Conservation (phyloP, 164 flowering plant species). For the Malania oleifera region DNA sequence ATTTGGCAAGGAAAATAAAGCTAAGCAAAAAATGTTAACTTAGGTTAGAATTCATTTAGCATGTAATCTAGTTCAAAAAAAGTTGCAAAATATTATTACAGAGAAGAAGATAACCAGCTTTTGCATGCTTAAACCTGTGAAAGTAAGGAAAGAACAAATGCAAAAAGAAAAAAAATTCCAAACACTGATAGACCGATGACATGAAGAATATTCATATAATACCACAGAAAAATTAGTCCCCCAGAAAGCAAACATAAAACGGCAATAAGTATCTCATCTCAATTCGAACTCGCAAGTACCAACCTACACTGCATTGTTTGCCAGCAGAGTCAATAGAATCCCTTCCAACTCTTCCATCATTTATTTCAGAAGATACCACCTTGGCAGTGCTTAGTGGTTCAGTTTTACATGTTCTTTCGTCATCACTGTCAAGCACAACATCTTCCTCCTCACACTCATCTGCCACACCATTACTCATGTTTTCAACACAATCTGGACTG, state of each 20-base stretch:
- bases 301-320: background rate
- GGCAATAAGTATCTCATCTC: background rate
- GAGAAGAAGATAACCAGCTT: no score
- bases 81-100: no score
- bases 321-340: background rate
- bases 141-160: no score
- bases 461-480: background rate
- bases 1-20: no score
- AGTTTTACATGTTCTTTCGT: background rate
- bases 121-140: no score
- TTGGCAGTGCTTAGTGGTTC: background rate
- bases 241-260: background rate
- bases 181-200: no score
- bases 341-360: background rate
- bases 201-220: no score
- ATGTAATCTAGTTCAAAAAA: no score
- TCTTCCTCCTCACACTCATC: background rate
- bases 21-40: no score
- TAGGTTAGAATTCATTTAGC: no score
- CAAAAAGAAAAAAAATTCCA: no score
- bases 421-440: conserved; percentile 5
- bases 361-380: background rate
- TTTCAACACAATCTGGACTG: background rate
- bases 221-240: no score
- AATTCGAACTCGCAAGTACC: background rate